These are phyloP conservation scores for Colletotrichum eremochloae DNA, from an alignment of 2,329 filamentous ascomycete genomes.

Conservation along the genomic window DNA sequence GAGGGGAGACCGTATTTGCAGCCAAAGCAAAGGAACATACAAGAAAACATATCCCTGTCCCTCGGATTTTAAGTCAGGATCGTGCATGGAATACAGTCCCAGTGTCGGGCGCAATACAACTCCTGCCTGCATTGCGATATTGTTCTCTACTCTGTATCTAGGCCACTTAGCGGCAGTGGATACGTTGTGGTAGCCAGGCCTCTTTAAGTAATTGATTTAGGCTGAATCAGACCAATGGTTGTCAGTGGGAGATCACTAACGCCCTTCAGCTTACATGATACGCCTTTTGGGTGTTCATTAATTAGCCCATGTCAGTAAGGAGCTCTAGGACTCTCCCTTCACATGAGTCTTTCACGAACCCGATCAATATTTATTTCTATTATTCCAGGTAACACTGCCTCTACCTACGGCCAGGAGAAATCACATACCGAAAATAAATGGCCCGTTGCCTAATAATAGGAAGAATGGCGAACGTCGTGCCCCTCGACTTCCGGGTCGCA, in stretches of 20 bases:
- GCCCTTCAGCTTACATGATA: constrained; percentile 10
- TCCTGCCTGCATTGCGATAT: background rate
- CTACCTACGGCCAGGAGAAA: background rate
- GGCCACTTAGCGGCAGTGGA: background rate
- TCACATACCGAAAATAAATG: background rate
- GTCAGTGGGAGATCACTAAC: background rate
- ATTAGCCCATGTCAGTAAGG: background rate
- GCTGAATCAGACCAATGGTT: background rate
- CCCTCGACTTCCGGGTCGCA: constrained; percentile 54
- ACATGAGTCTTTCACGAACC: background rate
- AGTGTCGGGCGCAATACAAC: background rate
- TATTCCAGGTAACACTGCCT: background rate
- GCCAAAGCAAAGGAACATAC: background rate
- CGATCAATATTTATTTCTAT: background rate
- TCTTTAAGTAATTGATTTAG: background rate
- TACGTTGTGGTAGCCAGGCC: background rate
- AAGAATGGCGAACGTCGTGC: constrained; percentile 38
- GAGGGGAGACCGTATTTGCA: accelerated
- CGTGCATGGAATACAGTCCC: background rate
- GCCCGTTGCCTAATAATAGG: too few relatives aligned
- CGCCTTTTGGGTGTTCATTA: background rate
- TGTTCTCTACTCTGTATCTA: background rate
- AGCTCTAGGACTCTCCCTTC: background rate
- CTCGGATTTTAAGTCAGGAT: background rate
- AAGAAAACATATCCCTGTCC: background rate